phyloP scores from a whole-genome alignment of 768 basidiomycete species.

The Agaricus blazei region DNA sequence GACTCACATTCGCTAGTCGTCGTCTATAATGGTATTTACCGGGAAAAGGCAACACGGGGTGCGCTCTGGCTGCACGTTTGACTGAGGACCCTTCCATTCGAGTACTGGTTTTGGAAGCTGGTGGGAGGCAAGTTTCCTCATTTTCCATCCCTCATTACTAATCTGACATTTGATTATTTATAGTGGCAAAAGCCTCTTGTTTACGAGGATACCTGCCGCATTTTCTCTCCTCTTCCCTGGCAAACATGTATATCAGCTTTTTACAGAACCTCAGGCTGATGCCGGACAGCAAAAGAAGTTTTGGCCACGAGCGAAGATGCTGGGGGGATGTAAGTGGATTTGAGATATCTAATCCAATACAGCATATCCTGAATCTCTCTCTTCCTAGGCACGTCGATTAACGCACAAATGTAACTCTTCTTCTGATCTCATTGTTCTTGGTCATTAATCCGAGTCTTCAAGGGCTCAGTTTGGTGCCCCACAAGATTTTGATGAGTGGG shows the following conservation, averaged over 20 bases:
- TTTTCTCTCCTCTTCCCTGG: conserved; percentile 35
- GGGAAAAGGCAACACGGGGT: conserved; percentile 51
- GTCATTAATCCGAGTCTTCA: background rate
- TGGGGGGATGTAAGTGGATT: conserved; percentile 58
- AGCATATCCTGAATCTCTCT: too few relatives aligned
- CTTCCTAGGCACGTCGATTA: conserved; percentile 54
- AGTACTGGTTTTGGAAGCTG: conserved; percentile 55
- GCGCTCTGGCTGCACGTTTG: conserved; percentile 52
- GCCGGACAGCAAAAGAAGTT: conserved; percentile 40
- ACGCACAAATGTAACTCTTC: conserved; percentile 45
- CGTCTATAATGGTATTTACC: background rate
- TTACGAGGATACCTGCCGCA: conserved; percentile 36
- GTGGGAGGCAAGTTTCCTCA: conserved; percentile 40
- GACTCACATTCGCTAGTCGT: background rate
- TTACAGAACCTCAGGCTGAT: conserved; percentile 50
- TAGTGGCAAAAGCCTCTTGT: conserved; percentile 37
- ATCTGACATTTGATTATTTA: background rate
- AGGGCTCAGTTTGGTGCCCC: conserved; percentile 67
- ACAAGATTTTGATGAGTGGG: conserved; percentile 70
- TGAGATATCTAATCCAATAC: too few relatives aligned
- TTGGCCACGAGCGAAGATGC: conserved; percentile 63
- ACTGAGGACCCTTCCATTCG: conserved; percentile 47
- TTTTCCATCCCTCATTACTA: too few relatives aligned
- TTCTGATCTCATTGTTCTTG: background rate
- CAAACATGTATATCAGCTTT: conserved; percentile 43